Conservation (phyloP, 2,329 filamentous ascomycete species). For the Metarhizium brunneum region DNA sequence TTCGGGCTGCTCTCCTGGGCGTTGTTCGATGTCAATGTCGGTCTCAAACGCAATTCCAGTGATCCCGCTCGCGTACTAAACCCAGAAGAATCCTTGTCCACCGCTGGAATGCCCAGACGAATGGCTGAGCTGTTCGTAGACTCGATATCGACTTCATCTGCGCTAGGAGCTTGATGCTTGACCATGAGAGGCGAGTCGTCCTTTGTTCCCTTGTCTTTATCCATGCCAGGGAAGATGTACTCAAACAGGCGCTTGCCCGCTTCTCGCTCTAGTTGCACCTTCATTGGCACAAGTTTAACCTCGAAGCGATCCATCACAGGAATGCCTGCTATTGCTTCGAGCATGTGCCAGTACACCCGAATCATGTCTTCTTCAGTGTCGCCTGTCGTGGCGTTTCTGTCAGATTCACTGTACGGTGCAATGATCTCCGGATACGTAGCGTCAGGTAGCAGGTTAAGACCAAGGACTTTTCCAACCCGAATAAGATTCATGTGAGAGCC, state of each 20-base stretch:
- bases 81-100: constrained; percentile 37
- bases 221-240: constrained; percentile 89
- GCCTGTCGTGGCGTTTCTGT: constrained; percentile 33
- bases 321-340: constrained; percentile 95
- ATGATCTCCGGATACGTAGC: constrained; percentile 96
- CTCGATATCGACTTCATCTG: constrained; percentile 41
- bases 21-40: constrained; percentile 61
- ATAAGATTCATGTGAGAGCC: constrained; percentile 92
- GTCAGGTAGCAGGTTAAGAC: constrained; percentile 81
- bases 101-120: constrained; percentile 25
- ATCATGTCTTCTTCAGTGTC: constrained; percentile 64
- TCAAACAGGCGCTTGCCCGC: constrained; percentile 90
- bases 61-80: constrained; percentile 59
- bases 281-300: constrained; percentile 85
- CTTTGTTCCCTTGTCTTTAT: constrained; percentile 43
- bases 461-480: constrained; percentile 78
- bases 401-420: constrained; percentile 70
- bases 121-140: constrained; percentile 28
- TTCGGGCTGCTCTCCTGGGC: constrained; percentile 24
- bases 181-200: constrained; percentile 52
- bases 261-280: constrained; percentile 86
- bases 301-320: constrained; percentile 96
- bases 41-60: constrained; percentile 72
- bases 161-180: constrained; percentile 25
- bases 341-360: constrained; percentile 93